Evolutionary conservation across 176 grass and related monocot genomes (phyloP), one percentile per base, ranked within the genome.

Genomic region (Raddia distichophylla): DNA sequence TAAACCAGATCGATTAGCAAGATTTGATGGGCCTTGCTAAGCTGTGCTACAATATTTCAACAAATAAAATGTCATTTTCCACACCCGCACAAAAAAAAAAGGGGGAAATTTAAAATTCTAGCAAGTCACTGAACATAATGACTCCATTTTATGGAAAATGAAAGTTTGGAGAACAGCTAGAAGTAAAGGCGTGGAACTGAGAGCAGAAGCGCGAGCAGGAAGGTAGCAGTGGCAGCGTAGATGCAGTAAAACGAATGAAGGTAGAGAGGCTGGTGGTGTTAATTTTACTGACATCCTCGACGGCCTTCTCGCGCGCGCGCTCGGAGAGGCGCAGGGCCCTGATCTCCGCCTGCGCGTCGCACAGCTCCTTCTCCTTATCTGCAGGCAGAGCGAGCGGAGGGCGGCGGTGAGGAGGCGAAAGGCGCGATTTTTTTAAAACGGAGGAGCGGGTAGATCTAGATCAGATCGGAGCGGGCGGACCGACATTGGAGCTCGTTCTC

Each of bases 241-340:
- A 78, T 11, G n/a, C 13, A 8, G n/a, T 18, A 8, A 22, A 10
- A 44, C 10, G 4, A 62, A 14, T 22, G 15, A 18, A 17, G 60
- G 62, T 7, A 60, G 22, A 71, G 12, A 69, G 14, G 32, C 6
- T 27, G 33, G 74, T 15, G 22, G 22, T 13, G 11, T 47, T 50
- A 4, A 19, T 73, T 69, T 83, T 56, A 92, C 90, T 93, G 82
- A 93, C 96, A 91, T 99, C 96, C 73, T 99, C 82, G 27, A 92
- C 89, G 76, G 96, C 96, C 87, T 99, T 99, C 89, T 99, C 96
- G 48, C 96, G 94, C 18, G 93, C 96, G 32, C 96, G 93, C 73
- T 99, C 96, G 49, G 93, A 99, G 51, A 99, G 75, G 32, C 88
- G 87, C 8, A 95, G 89, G 14, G 96, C 96, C 70, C 75, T 91